Conservation (phyloP, 2,329 filamentous ascomycete species). For the Fusarium coffeatum region DNA sequence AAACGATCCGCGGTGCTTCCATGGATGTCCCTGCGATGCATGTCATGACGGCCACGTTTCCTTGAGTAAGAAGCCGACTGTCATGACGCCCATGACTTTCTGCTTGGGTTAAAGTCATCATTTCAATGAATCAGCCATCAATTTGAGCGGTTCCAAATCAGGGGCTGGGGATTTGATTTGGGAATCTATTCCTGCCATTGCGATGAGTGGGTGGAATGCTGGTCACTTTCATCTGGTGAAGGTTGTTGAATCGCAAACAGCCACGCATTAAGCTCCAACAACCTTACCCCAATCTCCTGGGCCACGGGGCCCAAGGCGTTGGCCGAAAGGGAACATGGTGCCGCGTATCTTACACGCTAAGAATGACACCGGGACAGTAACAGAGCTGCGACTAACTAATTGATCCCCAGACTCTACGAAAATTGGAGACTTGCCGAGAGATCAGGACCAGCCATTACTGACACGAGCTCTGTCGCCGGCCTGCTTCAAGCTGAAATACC, state of each 20-base stretch:
- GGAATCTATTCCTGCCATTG: not conserved
- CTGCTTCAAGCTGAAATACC: conserved; percentile 31
- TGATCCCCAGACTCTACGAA: conserved; percentile 39
- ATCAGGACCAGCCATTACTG: conserved; percentile 42
- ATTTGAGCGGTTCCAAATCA: not conserved
- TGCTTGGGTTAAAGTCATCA: conserved; percentile 26
- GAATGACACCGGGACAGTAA: conserved; percentile 32
- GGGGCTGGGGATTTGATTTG: not conserved
- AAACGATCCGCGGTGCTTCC: conserved; percentile 26
- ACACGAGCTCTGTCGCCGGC: conserved; percentile 37
- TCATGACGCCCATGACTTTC: conserved; percentile 34
- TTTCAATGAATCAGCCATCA: conserved; percentile 17
- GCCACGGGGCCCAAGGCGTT: conserved; percentile 37
- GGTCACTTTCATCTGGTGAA: conserved; percentile 30
- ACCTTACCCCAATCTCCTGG: conserved; percentile 44
- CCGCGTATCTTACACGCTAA: conserved; percentile 22
- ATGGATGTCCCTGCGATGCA: conserved; percentile 36
- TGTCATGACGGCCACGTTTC: conserved; percentile 44
- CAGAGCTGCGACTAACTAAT: conserved; percentile 27
- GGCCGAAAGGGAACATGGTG: conserved; percentile 21
- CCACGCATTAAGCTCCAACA: conserved; percentile 32
- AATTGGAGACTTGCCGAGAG: conserved; percentile 27
- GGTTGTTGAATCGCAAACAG: conserved; percentile 31
- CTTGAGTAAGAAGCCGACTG: conserved; percentile 13
- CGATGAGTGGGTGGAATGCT: conserved; percentile 35